Evolutionary conservation across 2,329 filamentous ascomycete species (phyloP).

Genomic region (Ophiostoma montium): DNA sequence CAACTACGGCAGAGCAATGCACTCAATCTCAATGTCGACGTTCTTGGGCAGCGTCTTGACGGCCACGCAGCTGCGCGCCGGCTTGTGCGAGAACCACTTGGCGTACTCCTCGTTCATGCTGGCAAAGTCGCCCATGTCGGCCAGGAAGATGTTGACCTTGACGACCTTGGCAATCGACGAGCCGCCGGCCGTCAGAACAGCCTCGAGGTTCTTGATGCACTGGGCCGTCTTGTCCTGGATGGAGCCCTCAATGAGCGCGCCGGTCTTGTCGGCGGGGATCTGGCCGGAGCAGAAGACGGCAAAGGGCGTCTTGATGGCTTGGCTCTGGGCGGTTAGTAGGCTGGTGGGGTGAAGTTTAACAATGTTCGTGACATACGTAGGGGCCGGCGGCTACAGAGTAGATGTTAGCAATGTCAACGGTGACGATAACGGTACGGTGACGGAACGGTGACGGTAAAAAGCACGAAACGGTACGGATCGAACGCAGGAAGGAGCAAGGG

Average conservation of each 20-base stretch:
- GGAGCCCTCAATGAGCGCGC: constrained; percentile 41
- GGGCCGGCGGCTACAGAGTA: constrained; percentile 43
- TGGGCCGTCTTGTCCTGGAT: constrained; percentile 49
- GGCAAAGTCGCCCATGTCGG: constrained; percentile 79
- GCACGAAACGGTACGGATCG: neutral
- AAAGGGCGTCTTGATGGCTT: constrained; percentile 50
- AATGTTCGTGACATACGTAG: constrained; percentile 51
- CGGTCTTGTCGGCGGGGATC: constrained; percentile 52
- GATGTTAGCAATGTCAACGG: constrained; percentile 2
- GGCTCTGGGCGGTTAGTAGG: constrained; percentile 22
- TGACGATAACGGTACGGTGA: too few species aligned
- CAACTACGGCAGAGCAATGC: constrained; percentile 51
- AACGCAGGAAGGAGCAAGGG: neutral
- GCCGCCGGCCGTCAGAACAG: constrained; percentile 70
- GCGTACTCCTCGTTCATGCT: constrained; percentile 79
- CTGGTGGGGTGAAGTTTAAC: too few species aligned
- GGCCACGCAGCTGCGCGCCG: constrained; percentile 77
- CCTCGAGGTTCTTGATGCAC: constrained; percentile 64
- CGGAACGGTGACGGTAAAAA: neutral
- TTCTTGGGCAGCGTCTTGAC: constrained; percentile 80
- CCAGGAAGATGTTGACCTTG: constrained; percentile 85
- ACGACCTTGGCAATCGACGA: constrained; percentile 68
- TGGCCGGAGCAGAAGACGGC: constrained; percentile 54
- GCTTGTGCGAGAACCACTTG: constrained; percentile 72
- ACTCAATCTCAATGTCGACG: constrained; percentile 82